phyloP scores from a whole-genome alignment of 2,329 filamentous ascomycete genomes.

The Magnaporthiopsis incrustans region DNA sequence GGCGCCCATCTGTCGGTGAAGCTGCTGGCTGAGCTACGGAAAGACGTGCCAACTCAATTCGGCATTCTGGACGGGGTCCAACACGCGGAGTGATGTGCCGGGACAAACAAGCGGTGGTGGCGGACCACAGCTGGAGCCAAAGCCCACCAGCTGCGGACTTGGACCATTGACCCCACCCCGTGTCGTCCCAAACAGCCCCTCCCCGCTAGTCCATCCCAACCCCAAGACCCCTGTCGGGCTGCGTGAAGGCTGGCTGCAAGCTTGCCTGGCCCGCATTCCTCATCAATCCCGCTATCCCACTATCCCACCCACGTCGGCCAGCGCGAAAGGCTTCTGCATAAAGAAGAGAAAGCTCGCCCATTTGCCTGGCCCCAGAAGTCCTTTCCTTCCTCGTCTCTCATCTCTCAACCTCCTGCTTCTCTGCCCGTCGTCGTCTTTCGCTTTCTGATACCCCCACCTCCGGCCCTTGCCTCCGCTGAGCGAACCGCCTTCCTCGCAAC shows the following conservation, averaged over 20 bases:
- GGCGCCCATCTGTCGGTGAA: not conserved
- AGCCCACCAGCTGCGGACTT: not conserved
- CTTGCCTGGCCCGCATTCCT: constrained; percentile 1
- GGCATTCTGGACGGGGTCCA: not conserved
- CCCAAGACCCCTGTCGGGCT: constrained; percentile 2
- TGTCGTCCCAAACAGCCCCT: not conserved
- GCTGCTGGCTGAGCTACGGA: not conserved
- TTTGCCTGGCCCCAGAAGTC: not conserved
- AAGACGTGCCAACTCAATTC: not conserved
- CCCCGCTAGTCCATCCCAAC: constrained; percentile 2
- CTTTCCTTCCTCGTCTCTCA: not conserved
- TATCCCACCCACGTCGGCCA: constrained; percentile 4
- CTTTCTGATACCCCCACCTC: constrained; percentile 4
- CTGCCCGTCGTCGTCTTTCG: not conserved
- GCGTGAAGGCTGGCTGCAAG: constrained; percentile 5
- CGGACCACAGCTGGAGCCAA: not conserved
- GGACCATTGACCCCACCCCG: not conserved
- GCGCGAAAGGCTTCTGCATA: not conserved
- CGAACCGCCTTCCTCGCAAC: not conserved
- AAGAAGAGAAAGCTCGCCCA: not conserved
- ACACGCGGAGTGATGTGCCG: not conserved
- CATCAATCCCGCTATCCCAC: constrained; percentile 3
- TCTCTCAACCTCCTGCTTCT: not conserved
- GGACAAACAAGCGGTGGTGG: not conserved
- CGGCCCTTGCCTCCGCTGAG: not conserved